phyloP scores from a whole-genome alignment of 2,329 filamentous ascomycete genomes.

The Ophiocordyceps sinensis region DNA sequence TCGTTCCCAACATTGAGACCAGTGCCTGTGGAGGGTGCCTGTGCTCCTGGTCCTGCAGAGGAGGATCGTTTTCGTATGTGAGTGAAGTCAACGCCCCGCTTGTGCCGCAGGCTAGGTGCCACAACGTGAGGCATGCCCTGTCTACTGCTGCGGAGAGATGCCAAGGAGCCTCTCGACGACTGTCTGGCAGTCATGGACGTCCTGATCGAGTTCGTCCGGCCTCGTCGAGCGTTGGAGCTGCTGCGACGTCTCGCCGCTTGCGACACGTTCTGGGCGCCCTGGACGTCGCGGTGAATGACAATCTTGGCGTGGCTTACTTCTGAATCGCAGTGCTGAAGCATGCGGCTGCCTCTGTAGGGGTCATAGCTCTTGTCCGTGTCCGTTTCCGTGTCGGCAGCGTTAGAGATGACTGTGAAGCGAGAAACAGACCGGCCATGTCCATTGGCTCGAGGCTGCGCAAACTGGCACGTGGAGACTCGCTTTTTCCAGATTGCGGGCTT shows the following conservation, averaged over 20 bases:
- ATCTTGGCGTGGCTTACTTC: conserved; percentile 51
- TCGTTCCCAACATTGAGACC: conserved; percentile 2
- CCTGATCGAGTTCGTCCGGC: conserved; percentile 13
- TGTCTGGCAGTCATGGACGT: conserved; percentile 15
- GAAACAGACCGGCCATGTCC: conserved; percentile 41
- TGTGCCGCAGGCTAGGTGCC: conserved; percentile 28
- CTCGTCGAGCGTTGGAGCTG: conserved; percentile 18
- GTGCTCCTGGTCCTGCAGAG: conserved; percentile 10
- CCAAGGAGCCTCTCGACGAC: conserved; percentile 27
- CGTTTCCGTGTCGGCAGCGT: conserved; percentile 35
- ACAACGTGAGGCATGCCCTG: conserved; percentile 28
- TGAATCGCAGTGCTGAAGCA: conserved; percentile 22
- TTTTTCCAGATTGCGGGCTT: conserved; percentile 42
- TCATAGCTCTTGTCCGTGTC: conserved; percentile 58
- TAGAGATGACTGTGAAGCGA: conserved; percentile 51
- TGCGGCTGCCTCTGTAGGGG: conserved; percentile 59
- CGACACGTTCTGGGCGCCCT: conserved; percentile 12
- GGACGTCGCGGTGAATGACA: conserved; percentile 45
- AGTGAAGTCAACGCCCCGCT: conserved; percentile 41
- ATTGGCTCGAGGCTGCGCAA: conserved; percentile 29
- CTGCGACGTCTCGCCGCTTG: conserved; percentile 19
- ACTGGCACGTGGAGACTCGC: conserved; percentile 47
- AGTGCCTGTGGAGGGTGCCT: not conserved
- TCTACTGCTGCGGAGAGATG: conserved; percentile 32
- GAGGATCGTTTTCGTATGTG: conserved; percentile 26